Evolutionary conservation across 352 stramenopile species (phyloP), one percentile per base, ranked within the genome.

Genomic region (Blastocystis sp.): DNA sequence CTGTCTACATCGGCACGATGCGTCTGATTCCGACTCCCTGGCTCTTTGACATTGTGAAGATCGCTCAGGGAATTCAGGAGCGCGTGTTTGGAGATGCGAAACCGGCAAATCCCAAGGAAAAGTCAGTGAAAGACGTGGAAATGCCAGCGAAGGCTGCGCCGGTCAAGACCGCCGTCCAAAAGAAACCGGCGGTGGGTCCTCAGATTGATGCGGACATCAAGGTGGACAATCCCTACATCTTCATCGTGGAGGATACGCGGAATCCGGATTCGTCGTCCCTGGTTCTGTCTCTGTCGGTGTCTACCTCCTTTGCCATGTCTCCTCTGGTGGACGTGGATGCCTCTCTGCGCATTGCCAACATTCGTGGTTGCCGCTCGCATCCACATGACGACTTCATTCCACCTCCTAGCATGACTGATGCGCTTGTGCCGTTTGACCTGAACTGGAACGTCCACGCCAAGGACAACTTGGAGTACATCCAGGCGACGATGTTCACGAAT

Each of bases 41-140:
- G 63, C 24, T 85, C 16, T 85, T 61, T 38, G 75, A 85, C 44
- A 76, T 85, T 27, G 18, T 85, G 42, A 46, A 85, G 14, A 72
- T 85, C 9, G 46, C 34, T 9, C 38, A 85, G n/a, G 57, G 27
- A 18, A 84, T 75, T 51, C 18, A 53, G 24, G 65, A 77, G n/a
- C n/a, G 44, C n/a, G 24, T 38, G 9, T 14, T 32, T 7, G 6
- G 4, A 4, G 65, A 77, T 1, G 65, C 36, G 44, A 53, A 53
- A 53, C 34, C 61, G 27, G 32, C 11, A 34, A 21, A 72, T 6
- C 3, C 61, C 3, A 42, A 6, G 3, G 27, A 53, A 24, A 72
- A 54, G 14, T 57, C 21, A 57, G n/a, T n/a, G n/a, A n/a, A n/a
- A n/a, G 29, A 67, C 9, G 36, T 8, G 8, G 36, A 67, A 44